Evolutionary conservation across 2,329 filamentous ascomycete genomes (phyloP).

Genomic region (Aureobasidium sp.): DNA sequence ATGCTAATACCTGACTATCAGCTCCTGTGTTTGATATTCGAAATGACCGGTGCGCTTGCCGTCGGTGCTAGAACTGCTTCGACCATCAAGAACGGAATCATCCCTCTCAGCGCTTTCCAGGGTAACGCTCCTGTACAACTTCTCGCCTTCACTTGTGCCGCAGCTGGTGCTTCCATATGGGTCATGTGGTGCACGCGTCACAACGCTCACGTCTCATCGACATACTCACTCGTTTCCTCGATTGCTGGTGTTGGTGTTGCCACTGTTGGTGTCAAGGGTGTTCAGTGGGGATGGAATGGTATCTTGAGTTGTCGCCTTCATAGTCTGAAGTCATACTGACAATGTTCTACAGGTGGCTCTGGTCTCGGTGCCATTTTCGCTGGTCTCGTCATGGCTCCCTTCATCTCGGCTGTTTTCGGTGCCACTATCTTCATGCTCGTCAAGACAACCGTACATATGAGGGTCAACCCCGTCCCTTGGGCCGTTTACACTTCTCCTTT

Average conservation of each 20-base stretch:
- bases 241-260: conserved; percentile 68
- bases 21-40: conserved; percentile 53
- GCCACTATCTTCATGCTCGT: conserved; percentile 56
- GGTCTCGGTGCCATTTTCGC: conserved; percentile 50
- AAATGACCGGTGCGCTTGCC: conserved; percentile 58
- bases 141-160: conserved; percentile 51
- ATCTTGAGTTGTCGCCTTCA: background rate
- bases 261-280: conserved; percentile 48
- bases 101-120: conserved; percentile 54
- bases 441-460: conserved; percentile 57
- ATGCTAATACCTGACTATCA: background rate
- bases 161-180: conserved; percentile 56
- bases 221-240: conserved; percentile 68
- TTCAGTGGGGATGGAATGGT: conserved; percentile 47
- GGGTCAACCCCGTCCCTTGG: conserved; percentile 54
- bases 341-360: conserved; percentile 31
- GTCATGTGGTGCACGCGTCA: conserved; percentile 62
- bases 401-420: conserved; percentile 52
- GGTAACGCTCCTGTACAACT: conserved; percentile 49
- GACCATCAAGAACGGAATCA: conserved; percentile 54
- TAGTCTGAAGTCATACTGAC: background rate
- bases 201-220: conserved; percentile 68
- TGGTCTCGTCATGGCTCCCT: conserved; percentile 55
- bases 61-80: conserved; percentile 60
- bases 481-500: conserved; percentile 54